Evolutionary conservation across 2,329 filamentous ascomycete genomes (phyloP).

Genomic region (Trichophyton equinum): DNA sequence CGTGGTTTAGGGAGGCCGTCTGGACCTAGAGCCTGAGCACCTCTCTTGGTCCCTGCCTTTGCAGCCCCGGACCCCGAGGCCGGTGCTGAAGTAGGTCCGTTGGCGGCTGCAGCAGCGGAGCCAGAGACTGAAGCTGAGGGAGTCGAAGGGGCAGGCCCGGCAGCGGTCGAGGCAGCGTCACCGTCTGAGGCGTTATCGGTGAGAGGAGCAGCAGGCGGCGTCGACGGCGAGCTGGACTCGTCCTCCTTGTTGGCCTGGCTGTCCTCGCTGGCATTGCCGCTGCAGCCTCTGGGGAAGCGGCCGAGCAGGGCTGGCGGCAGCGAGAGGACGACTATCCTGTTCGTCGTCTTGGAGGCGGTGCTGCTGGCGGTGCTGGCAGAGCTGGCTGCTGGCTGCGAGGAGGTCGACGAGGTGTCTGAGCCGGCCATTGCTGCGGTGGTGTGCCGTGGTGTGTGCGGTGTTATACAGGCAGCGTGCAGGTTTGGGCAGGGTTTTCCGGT

Average conservation of each 20-base stretch:
- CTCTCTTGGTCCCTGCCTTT: conserved; percentile 45
- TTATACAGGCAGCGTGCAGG: too few relatives aligned
- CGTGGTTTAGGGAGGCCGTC: conserved; percentile 57
- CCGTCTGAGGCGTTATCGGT: conserved; percentile 27
- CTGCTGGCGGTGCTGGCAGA: conserved; percentile 12
- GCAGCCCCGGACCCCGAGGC: background rate
- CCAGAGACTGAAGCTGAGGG: background rate
- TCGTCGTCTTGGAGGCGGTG: conserved; percentile 7
- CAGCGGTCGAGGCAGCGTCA: conserved; percentile 24
- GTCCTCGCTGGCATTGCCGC: conserved; percentile 10
- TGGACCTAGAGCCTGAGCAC: conserved; percentile 28
- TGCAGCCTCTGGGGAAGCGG: conserved; percentile 20
- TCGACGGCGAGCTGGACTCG: conserved; percentile 26
- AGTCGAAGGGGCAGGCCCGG: conserved; percentile 30
- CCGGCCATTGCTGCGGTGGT: background rate
- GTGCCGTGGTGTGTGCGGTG: background rate
- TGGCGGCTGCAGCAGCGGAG: conserved; percentile 29
- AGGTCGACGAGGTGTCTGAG: background rate
- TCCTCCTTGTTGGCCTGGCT: conserved; percentile 20
- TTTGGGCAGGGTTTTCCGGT: background rate
- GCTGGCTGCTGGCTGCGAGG: conserved; percentile 15
- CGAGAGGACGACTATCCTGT: conserved; percentile 28
- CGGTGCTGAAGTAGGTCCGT: background rate
- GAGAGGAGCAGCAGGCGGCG: conserved; percentile 16
- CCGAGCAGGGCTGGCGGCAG: conserved; percentile 27